Conservation (phyloP, 495 filamentous ascomycete genomes). For the Penicillium coffeae region DNA sequence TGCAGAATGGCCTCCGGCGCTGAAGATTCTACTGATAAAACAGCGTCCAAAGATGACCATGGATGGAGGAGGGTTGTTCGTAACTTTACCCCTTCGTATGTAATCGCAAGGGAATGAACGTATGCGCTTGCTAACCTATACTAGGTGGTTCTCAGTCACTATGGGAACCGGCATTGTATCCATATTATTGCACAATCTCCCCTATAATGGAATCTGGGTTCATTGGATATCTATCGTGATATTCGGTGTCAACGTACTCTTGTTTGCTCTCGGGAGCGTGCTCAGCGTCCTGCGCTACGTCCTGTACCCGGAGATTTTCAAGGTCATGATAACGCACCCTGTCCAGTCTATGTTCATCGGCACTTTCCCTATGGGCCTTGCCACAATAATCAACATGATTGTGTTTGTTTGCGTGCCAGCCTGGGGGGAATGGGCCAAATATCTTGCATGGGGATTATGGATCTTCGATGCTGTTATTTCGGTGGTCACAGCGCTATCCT, state of each 20-base stretch:
- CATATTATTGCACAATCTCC: conserved; percentile 54
- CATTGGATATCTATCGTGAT: conserved; percentile 51
- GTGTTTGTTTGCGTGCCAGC: conserved; percentile 50
- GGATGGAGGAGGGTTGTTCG: conserved; percentile 46
- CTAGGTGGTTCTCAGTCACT: conserved; percentile 51
- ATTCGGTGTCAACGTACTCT: conserved; percentile 51
- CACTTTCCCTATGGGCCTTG: conserved; percentile 60
- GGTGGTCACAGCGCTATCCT: conserved; percentile 43
- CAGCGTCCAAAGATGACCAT: conserved; percentile 30
- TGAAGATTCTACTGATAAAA: no score
- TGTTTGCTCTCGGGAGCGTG: conserved; percentile 40
- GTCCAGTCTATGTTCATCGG: conserved; percentile 59
- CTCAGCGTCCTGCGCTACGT: conserved; percentile 53
- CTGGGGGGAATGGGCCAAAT: conserved; percentile 40
- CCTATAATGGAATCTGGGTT: conserved; percentile 52
- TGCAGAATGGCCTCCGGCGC: no score
- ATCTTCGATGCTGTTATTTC: conserved; percentile 53
- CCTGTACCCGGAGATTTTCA: conserved; percentile 55
- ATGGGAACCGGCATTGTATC: conserved; percentile 68
- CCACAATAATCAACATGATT: conserved; percentile 59
- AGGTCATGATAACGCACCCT: conserved; percentile 54
- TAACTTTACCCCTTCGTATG: conserved; percentile 48
- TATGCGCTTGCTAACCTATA: no score
- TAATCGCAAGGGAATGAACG: no score
- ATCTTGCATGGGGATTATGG: conserved; percentile 55